phyloP scores from a whole-genome alignment of 768 basidiomycete species.

The Lentinula guzmanii region DNA sequence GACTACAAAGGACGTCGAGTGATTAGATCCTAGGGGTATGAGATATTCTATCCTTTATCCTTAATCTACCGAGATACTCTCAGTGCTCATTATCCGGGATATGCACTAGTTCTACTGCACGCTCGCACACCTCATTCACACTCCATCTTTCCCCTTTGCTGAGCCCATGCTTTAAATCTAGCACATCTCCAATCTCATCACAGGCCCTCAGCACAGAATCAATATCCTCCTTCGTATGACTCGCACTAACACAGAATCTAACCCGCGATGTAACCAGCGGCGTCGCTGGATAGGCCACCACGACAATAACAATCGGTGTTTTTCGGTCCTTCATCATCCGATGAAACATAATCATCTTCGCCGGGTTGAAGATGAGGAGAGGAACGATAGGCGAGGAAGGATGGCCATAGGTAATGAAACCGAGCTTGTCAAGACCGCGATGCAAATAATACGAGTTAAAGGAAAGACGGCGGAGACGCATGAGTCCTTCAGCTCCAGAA shows the following conservation, averaged over 20 bases:
- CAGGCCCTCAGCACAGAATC: conserved; percentile 81
- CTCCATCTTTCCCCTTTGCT: conserved; percentile 60
- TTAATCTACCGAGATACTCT: neutral
- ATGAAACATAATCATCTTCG: conserved; percentile 90
- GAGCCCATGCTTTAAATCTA: conserved; percentile 84
- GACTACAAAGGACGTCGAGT: too few relatives aligned
- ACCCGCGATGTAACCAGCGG: conserved; percentile 84
- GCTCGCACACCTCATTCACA: conserved; percentile 63
- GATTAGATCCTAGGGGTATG: too few relatives aligned
- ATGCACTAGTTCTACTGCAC: conserved; percentile 72
- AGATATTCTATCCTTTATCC: too few relatives aligned
- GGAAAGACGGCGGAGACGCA: conserved; percentile 80
- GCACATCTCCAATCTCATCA: conserved; percentile 84
- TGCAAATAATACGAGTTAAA: conserved; percentile 96
- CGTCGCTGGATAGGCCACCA: conserved; percentile 89
- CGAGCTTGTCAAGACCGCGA: conserved; percentile 78
- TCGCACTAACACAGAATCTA: conserved; percentile 89
- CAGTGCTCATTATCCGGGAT: conserved; percentile 10
- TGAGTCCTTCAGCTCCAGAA: conserved; percentile 79
- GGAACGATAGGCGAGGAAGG: conserved; percentile 92
- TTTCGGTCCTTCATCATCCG: conserved; percentile 78
- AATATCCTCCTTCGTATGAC: conserved; percentile 97
- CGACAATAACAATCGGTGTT: conserved; percentile 83
- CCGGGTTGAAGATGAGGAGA: conserved; percentile 85
- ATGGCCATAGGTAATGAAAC: conserved; percentile 95